Base-by-base conservation (phyloP, 2,329 filamentous ascomycete species). In the Colletotrichum sp. region DNA sequence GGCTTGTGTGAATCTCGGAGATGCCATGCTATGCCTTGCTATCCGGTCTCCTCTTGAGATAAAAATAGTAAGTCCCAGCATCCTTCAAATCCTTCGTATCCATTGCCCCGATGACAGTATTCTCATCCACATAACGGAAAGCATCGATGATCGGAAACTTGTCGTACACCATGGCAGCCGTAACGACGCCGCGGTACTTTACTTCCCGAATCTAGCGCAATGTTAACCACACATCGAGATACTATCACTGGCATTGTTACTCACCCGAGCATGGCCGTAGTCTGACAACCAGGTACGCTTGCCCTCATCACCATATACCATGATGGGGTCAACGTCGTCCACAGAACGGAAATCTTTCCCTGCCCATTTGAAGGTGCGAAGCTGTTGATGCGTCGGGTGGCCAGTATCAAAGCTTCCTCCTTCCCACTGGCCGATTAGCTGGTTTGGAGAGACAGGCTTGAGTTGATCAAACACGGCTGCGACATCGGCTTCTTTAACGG, bases 251-350 rank as follows among this genome's bases (percentile, higher is more conserved):
- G 9, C 39, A 0, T n/a, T 3, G 7, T 9, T 13, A 75, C 77
- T 63, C 26, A 79, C 77, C 5, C 57, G 24, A 5, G 78, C 73
- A 62, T 78, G 68, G 4, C 76, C 78, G 12, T 71, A 77, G 21
- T 75, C 63, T 59, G 67, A 76, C 7, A 72, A 39, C 71, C 71
- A 72, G 2, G 34, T 60, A 24, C 76, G 72, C 36, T 69, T 68
- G 16, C 79, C 78, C 8, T 78, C 69, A 12, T 77, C 71, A 13
- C 71, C 71, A 30, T 77, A 79, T 1, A 81, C 64, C 26, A 82
- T 79, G 36, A 84, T 77, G 9, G 83, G 82, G 12, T 82, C 82
- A 12, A 83, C 82, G 49, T 84, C 81, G 18, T 84, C 77, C 1
- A 77, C 77, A 4, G 75, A 78, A 5, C 79, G 75, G 57, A 83